These are phyloP conservation scores for Iris pallida DNA, from an alignment of 116 monocot species.

Conservation along the genomic window DNA sequence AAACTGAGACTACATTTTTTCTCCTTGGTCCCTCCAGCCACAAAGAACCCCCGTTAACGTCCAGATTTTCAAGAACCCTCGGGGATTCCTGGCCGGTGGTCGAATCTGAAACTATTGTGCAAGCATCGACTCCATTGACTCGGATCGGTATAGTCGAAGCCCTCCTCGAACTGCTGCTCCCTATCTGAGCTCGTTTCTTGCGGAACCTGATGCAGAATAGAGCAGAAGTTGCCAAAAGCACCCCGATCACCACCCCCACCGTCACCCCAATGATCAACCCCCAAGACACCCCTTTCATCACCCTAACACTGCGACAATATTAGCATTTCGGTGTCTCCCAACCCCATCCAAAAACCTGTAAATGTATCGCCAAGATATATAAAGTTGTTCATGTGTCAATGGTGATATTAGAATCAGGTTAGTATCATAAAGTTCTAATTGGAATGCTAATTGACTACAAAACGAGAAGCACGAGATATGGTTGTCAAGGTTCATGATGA, in stretches of 20 bases:
- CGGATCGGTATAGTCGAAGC: constrained; percentile 65
- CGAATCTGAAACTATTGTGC: constrained; percentile 59
- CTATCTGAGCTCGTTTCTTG: constrained; percentile 36
- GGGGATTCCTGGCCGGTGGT: constrained; percentile 60
- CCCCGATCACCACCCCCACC: constrained; percentile 66
- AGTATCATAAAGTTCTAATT: no score
- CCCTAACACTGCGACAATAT: constrained; percentile 9
- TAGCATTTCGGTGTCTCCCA: not conserved
- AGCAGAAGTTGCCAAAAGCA: constrained; percentile 48
- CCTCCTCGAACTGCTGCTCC: constrained; percentile 61
- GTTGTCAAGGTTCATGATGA: no score
- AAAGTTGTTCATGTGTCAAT: no score
- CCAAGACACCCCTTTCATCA: constrained; percentile 67
- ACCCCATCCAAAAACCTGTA: constrained; percentile 9
- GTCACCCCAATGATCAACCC: constrained; percentile 73
- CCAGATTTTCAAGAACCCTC: constrained; percentile 10
- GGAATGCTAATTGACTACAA: no score
- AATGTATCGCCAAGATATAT: no score
- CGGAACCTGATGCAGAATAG: constrained; percentile 53
- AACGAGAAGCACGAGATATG: no score
- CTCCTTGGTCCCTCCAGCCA: constrained; percentile 52
- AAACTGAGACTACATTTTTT: constrained; percentile 52
- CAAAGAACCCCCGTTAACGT: constrained; percentile 15
- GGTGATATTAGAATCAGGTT: no score
- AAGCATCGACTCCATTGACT: constrained; percentile 49